These are phyloP conservation scores for Boletus coccyginus DNA, from an alignment of 768 basidiomycete genomes.

Conservation along the genomic window DNA sequence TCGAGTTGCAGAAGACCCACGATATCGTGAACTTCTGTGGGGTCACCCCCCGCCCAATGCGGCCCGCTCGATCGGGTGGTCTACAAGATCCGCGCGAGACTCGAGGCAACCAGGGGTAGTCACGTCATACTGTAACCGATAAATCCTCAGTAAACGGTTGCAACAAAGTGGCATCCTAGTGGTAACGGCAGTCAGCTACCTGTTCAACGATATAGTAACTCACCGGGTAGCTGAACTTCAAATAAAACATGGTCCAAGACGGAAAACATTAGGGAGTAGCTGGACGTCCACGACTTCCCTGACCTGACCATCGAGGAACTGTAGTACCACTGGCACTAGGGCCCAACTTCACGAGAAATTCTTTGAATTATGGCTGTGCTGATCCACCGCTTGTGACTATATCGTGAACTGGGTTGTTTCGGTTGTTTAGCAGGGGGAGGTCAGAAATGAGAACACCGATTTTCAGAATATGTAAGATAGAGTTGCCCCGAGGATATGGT, in stretches of 20 bases:
- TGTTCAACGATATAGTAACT: background rate
- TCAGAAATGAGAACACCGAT: background rate
- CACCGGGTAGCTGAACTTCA: background rate
- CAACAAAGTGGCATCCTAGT: constrained; percentile 1
- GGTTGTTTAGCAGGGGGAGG: background rate
- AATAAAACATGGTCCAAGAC: background rate
- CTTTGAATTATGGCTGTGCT: background rate
- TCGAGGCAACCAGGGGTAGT: background rate
- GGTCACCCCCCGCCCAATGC: background rate
- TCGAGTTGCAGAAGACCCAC: background rate
- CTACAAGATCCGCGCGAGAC: background rate
- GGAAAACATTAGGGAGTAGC: background rate
- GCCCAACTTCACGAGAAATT: background rate
- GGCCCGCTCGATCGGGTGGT: background rate
- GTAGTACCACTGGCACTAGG: background rate
- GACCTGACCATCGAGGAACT: constrained; percentile 4
- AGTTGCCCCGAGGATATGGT: background rate
- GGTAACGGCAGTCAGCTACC: background rate
- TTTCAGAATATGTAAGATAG: background rate
- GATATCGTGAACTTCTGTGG: background rate
- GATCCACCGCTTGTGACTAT: background rate
- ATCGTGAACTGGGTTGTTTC: background rate
- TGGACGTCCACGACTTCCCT: background rate
- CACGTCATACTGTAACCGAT: background rate
- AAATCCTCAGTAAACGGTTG: constrained; percentile 1